Conservation (phyloP, 2,329 filamentous ascomycete species). For the Neospermospora avenae region DNA sequence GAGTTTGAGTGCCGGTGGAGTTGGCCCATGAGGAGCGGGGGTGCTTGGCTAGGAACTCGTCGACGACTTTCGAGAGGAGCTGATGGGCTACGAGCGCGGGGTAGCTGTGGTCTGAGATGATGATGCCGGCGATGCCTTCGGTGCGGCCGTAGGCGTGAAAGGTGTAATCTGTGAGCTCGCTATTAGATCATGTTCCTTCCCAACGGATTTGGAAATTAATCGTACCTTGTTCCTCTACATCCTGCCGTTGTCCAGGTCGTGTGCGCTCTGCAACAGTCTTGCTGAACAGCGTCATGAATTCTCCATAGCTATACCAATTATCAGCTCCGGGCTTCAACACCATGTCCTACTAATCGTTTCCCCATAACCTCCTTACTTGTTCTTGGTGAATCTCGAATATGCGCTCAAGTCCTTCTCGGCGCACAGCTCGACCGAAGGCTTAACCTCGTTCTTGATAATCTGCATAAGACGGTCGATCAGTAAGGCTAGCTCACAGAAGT, state of each 20-base stretch:
- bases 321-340: background rate
- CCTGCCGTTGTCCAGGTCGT: constrained; percentile 74
- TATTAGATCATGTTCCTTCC: background rate
- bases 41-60: constrained; percentile 79
- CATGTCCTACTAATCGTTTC: background rate
- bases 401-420: constrained; percentile 73
- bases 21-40: constrained; percentile 65
- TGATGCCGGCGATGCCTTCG: constrained; percentile 71
- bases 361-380: constrained; percentile 48
- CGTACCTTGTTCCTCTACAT: constrained; percentile 76
- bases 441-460: constrained; percentile 77
- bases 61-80: constrained; percentile 79
- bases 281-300: constrained; percentile 80
- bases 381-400: constrained; percentile 77
- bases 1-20: constrained; percentile 42
- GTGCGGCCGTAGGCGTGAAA: constrained; percentile 77
- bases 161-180: constrained; percentile 54
- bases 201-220: background rate
- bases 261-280: constrained; percentile 87
- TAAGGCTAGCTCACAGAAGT: constrained; percentile 11
- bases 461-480: constrained; percentile 40
- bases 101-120: constrained; percentile 75
- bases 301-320: constrained; percentile 42
- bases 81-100: constrained; percentile 78
- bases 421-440: constrained; percentile 73